Conservation (phyloP, 805 yeast genomes). For the Saturnispora quitensis region DNA sequence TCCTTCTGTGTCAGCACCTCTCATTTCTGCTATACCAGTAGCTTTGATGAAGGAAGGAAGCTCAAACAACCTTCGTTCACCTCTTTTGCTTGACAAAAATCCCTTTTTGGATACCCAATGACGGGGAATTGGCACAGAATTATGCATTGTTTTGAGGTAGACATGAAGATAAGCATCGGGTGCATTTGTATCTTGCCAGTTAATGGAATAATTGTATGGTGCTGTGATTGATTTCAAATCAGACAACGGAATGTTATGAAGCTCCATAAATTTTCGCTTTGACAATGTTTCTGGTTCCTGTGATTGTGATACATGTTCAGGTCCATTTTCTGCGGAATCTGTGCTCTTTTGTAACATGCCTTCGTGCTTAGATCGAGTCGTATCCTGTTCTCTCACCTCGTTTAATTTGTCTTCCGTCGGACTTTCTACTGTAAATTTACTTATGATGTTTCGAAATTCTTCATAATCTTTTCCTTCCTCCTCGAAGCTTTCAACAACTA, state of each 20-base stretch:
- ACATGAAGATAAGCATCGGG: slow-evolving; percentile 63
- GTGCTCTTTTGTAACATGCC: background rate
- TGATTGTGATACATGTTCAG: slow-evolving; percentile 8
- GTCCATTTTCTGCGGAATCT: background rate
- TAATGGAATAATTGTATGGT: slow-evolving; percentile 58
- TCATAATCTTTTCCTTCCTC: background rate
- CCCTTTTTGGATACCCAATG: slow-evolving; percentile 83
- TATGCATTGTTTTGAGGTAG: slow-evolving; percentile 52
- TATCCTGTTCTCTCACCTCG: background rate
- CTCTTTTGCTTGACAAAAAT: slow-evolving; percentile 56
- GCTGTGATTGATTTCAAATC: slow-evolving; percentile 50
- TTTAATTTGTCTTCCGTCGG: background rate
- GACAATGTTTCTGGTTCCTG: slow-evolving; percentile 23
- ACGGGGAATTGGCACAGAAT: slow-evolving; percentile 65
- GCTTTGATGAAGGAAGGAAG: slow-evolving; percentile 69
- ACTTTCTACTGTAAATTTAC: background rate
- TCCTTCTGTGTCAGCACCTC: slow-evolving; percentile 42
- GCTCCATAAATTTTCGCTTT: slow-evolving; percentile 43
- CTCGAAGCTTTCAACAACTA: background rate
- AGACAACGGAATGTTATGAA: slow-evolving; percentile 55
- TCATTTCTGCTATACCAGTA: slow-evolving; percentile 84
- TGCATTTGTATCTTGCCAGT: slow-evolving; percentile 84
- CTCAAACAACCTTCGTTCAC: slow-evolving; percentile 65
- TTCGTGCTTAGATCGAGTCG: background rate
- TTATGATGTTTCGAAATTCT: background rate